Evolutionary conservation across 306 rosid species (phyloP).

Genomic region (Prunus mongolica): DNA sequence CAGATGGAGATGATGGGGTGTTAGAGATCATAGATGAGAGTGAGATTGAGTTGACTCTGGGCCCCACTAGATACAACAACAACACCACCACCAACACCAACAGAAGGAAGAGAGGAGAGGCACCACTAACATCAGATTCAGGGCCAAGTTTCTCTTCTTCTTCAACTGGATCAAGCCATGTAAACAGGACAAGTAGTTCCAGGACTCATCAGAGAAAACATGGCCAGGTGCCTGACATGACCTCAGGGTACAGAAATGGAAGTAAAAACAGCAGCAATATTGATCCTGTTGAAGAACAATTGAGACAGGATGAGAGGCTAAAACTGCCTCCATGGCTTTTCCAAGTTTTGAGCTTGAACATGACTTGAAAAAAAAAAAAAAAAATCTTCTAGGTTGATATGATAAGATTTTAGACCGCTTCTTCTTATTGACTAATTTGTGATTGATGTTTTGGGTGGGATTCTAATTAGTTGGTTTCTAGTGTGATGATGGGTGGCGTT

Average conservation of each 20-base stretch:
- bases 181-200: conserved; percentile 38
- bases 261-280: conserved; percentile 22
- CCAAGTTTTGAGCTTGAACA: conserved; percentile 62
- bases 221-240: conserved; percentile 33
- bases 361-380: conserved; percentile 26
- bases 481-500: conserved; percentile 38
- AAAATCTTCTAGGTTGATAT: conserved; percentile 27
- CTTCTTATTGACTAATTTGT: conserved; percentile 39
- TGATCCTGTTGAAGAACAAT: conserved; percentile 37
- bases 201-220: conserved; percentile 27
- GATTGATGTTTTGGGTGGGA: conserved; percentile 38
- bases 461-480: conserved; percentile 4
- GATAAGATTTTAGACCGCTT: conserved; percentile 25
- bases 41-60: conserved; percentile 72
- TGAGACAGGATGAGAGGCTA: conserved; percentile 48
- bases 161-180: conserved; percentile 70
- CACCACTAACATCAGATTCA: conserved; percentile 52
- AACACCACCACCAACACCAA: background rate
- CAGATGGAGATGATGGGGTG: conserved; percentile 24
- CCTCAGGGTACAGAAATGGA: conserved; percentile 24
- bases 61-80: conserved; percentile 50
- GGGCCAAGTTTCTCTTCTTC: conserved; percentile 62
- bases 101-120: conserved; percentile 50
- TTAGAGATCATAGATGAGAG: conserved; percentile 64
- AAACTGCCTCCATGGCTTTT: conserved; percentile 63